Evolutionary conservation across 1,139 yeast species (phyloP).

Genomic region (Wickerhamomyces sp.): DNA sequence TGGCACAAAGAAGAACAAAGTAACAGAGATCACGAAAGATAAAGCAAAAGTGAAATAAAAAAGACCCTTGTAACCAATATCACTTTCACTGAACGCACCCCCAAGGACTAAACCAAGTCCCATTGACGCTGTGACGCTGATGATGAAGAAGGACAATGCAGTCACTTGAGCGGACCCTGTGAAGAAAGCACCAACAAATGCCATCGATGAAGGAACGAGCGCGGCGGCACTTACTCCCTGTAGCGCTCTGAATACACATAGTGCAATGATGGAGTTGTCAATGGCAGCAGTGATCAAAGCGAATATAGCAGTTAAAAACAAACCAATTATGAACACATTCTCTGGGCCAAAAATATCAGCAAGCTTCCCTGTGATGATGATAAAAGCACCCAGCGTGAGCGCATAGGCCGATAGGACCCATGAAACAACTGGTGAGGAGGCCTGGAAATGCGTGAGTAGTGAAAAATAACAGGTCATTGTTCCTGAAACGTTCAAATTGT

Average conservation of each 20-base stretch:
- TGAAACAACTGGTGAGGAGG: constrained; percentile 21
- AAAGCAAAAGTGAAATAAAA: constrained; percentile 26
- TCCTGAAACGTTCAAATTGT: constrained; percentile 26
- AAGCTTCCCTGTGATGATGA: constrained; percentile 30
- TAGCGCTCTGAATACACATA: constrained; percentile 31
- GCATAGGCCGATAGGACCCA: constrained; percentile 34
- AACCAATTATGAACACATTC: constrained; percentile 20
- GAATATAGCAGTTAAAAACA: constrained; percentile 22
- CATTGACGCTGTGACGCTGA: constrained; percentile 21
- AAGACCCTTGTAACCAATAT: constrained; percentile 27
- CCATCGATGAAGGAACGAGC: constrained; percentile 27
- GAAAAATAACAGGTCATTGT: constrained; percentile 21
- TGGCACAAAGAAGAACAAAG: constrained; percentile 14
- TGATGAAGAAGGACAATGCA: constrained; percentile 23
- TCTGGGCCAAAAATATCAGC: constrained; percentile 32
- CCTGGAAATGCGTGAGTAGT: constrained; percentile 22
- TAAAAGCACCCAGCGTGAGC: constrained; percentile 31
- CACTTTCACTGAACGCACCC: constrained; percentile 28
- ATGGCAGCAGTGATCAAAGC: constrained; percentile 27
- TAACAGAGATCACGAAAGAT: constrained; percentile 8
- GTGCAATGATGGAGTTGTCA: constrained; percentile 22
- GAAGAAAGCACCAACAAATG: constrained; percentile 27
- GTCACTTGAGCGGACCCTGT: constrained; percentile 19
- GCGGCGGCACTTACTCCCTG: constrained; percentile 33
- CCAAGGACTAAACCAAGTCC: constrained; percentile 30